Percentiles rank a stretch among this genome's conserved stretches.
Evolutionary conservation across 2,329 filamentous ascomycete species (phyloP).

Genomic region (Alternaria conjuncta): DNA sequence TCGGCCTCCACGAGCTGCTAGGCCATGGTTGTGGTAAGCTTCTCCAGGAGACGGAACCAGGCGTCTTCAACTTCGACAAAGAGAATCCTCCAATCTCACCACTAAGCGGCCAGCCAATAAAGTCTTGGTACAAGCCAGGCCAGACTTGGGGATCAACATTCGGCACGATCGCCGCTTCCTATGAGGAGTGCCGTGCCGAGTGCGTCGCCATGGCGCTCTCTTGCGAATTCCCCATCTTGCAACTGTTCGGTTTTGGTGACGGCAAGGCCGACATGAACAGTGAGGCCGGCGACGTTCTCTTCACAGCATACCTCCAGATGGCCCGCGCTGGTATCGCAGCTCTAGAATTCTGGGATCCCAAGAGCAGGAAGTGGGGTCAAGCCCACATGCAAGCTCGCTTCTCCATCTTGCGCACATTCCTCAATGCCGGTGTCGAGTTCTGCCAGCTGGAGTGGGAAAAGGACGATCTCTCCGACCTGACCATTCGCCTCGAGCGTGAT

Average conservation of each 20-base stretch:
- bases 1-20: slow-evolving; percentile 88
- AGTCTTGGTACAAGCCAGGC: slow-evolving; percentile 90
- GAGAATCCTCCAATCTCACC: slow-evolving; percentile 82
- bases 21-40: slow-evolving; percentile 94
- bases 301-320: slow-evolving; percentile 89
- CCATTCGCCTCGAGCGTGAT: slow-evolving; percentile 80
- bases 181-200: slow-evolving; percentile 94
- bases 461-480: slow-evolving; percentile 79
- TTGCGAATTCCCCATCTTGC: slow-evolving; percentile 86
- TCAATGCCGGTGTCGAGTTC: slow-evolving; percentile 85
- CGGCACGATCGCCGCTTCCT: slow-evolving; percentile 82
- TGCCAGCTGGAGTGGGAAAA: slow-evolving; percentile 78
- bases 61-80: slow-evolving; percentile 86
- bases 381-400: slow-evolving; percentile 87
- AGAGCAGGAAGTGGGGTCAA: slow-evolving; percentile 89
- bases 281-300: slow-evolving; percentile 85
- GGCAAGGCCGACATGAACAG: slow-evolving; percentile 74
- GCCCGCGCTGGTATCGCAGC: slow-evolving; percentile 88
- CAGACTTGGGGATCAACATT: slow-evolving; percentile 96
- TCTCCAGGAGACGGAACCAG: slow-evolving; percentile 83
- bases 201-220: slow-evolving; percentile 90
- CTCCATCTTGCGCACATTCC: slow-evolving; percentile 83
- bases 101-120: slow-evolving; percentile 76
- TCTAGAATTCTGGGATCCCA: slow-evolving; percentile 94
- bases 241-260: slow-evolving; percentile 91